Base-by-base conservation (phyloP, 495 filamentous ascomycete genomes). In the Aspergillus egyptiacus region DNA sequence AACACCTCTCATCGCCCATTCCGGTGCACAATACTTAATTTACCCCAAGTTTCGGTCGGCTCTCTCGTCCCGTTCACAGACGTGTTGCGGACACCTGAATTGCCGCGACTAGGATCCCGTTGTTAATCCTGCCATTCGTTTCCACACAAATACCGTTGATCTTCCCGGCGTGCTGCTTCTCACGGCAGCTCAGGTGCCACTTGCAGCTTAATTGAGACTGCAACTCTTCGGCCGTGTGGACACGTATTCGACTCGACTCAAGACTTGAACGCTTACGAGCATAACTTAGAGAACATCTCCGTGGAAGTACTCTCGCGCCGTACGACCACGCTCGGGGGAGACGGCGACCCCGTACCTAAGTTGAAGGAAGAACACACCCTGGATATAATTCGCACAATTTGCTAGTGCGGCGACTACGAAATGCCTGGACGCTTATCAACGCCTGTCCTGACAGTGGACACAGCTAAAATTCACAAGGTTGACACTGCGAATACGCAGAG, bases 401-500 rank as follows among this genome's bases (percentile, higher is more conserved):
- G 22, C 28, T 51, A 51, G 33, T 54, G 60, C 60, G 63, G 59
- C 58, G 49, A 51, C 56, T 44, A 49, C 47, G 67, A 34, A 43
- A 86, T 85, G 83, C 74, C 79, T 57, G 65, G 77, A 27, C 64
- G 76, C 69, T 73, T 86, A 69, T 77, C 81, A 64, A 78, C 78
- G 27, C 78, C 85, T 46, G 83, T 93, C 66, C 74, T 93, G 59
- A 86, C 86, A 48, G 86, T 93, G 67, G 84, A 93, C 65, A 83
- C 86, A 34, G 86, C 80, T 61, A 83, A 88, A 56, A 89, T 96
- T 58, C 86, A 91, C 71, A 89, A 93, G 66, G 86, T 98, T 58
- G 90, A 96, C 68, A 95, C 93, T 1, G 75, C 84, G 45, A 95
- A 95, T 62, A 82, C 86, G 11, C 87, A 95, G 69, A 95, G 91